Percentiles rank a stretch among this genome's conserved stretches.
phyloP scores from a whole-genome alignment of 1,284 basidiomycete genomes.

The Sparassis latifolia region DNA sequence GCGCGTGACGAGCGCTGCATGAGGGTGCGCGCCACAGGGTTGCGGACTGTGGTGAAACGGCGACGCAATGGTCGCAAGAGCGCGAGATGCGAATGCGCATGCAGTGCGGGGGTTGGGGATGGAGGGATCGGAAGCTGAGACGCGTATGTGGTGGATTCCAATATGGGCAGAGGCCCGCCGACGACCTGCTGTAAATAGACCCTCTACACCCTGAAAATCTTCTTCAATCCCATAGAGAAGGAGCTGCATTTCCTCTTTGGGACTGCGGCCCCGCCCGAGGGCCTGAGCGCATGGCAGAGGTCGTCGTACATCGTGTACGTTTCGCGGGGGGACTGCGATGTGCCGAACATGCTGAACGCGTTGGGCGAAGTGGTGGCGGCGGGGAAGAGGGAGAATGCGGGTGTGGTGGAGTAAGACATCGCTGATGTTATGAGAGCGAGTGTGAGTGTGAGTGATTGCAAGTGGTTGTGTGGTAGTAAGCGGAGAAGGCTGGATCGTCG shows the following conservation, averaged over 20 bases:
- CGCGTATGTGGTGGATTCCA: too few species aligned
- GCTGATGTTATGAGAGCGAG: neutral
- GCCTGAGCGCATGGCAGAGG: constrained; percentile 8
- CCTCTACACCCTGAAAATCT: constrained; percentile 12
- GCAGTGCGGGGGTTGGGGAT: too few species aligned
- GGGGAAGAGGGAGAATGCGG: constrained; percentile 13
- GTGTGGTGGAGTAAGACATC: constrained; percentile 10
- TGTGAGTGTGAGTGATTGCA: too few species aligned
- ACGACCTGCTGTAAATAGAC: neutral
- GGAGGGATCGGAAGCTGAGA: too few species aligned
- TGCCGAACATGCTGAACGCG: constrained; percentile 18
- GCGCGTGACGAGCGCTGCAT: too few species aligned
- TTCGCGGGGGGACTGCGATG: constrained; percentile 17
- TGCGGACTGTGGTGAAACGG: too few species aligned
- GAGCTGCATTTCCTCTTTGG: constrained; percentile 10
- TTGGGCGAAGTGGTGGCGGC: constrained; percentile 11
- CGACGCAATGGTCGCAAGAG: too few species aligned
- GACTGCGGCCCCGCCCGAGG: constrained; percentile 5
- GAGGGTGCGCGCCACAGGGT: too few species aligned
- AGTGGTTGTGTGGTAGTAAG: neutral
- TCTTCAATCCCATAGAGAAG: constrained; percentile 12
- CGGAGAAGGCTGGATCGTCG: constrained; percentile 2
- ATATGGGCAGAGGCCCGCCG: too few species aligned
- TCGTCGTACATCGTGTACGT: constrained; percentile 17
- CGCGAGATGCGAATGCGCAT: too few species aligned